Base-by-base conservation (phyloP, 495 filamentous ascomycete species). In the Talaromyces nanjingensis region DNA sequence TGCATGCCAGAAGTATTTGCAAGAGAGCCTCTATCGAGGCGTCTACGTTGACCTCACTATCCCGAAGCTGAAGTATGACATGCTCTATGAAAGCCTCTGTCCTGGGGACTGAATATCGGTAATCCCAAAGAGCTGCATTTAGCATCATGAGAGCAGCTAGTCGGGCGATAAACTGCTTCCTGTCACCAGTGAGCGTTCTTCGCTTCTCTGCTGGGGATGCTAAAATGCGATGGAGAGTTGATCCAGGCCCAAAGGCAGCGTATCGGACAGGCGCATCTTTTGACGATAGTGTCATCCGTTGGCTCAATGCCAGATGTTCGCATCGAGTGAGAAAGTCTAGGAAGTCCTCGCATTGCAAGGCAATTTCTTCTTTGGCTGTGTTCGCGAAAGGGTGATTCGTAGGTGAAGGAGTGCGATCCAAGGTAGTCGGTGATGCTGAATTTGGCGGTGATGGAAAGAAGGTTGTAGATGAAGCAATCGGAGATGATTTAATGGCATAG, bases 51-150 rank as follows among this genome's bases (percentile, higher is more conserved):
- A 77, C 72, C 64, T 79, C 75, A 56, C 70, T 78, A 63, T 72
- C 67, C 7, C 71, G 57, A 31, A 78, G 62, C 11, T 69, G 59
- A 27, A 70, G 66, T 24, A 74, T 66, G 7, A 76, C 62, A 9
- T 68, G 72, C 33, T 39, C 25, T n/a, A 79, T 68, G 60, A 79
- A 79, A 4, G 66, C 64, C 8, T 69, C 71, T 6, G 67, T 70
- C 7, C 68, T 67, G 7, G 37, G 54, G 0, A 67, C 59, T 2
- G 73, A 68, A 33, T 69, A 69, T 11, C 77, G 71, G 62, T 79
- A 78, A 64, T 79, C 74, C 75, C 76, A 79, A 6, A 78, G 69
- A 0, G 67, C 76, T 2, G 77, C 72, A 56, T 78, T 79, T 24
- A 78, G 62, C 64, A 73, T 74, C 16, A 77, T 71, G 8, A 78